Evolutionary conservation across 169 alveolate genomes (phyloP).

Genomic region (Plasmodium gonderi): DNA sequence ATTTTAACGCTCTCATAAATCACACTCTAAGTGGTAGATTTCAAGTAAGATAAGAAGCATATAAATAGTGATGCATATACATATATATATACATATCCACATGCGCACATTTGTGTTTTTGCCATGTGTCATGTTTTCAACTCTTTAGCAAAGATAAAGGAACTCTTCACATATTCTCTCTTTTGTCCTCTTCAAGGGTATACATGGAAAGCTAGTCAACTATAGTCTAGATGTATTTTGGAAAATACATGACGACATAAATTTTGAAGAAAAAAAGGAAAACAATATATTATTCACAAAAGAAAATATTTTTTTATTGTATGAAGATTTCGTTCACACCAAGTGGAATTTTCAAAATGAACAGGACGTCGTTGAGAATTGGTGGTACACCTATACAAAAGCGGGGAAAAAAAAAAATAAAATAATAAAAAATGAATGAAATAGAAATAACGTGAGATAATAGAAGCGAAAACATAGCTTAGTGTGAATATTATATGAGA

Average conservation of each 20-base stretch:
- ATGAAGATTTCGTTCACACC: conserved; percentile 46
- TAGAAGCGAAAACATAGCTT: background rate
- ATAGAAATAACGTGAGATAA: background rate
- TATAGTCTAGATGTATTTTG: conserved; percentile 51
- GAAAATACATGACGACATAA: conserved; percentile 67
- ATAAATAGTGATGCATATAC: background rate
- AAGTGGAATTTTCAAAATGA: conserved; percentile 53
- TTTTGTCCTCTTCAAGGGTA: background rate
- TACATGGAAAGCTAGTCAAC: conserved; percentile 47
- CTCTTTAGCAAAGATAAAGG: background rate
- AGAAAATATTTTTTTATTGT: conserved; percentile 61
- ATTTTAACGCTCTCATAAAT: conserved; percentile 45
- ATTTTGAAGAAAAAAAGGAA: conserved; percentile 61
- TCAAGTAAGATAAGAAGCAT: conserved; percentile 6
- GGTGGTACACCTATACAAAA: conserved; percentile 33
- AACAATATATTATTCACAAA: conserved; percentile 46
- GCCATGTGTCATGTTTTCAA: background rate
- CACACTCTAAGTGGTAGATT: conserved; percentile 25
- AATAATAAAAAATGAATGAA: background rate
- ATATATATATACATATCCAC: background rate
- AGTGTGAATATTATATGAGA: background rate
- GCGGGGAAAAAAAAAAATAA: background rate
- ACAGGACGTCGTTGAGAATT: conserved; percentile 44
- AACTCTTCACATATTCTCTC: background rate
- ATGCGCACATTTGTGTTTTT: background rate